phyloP scores from a whole-genome alignment of 306 rosid species.

The Cicer arietinum region DNA sequence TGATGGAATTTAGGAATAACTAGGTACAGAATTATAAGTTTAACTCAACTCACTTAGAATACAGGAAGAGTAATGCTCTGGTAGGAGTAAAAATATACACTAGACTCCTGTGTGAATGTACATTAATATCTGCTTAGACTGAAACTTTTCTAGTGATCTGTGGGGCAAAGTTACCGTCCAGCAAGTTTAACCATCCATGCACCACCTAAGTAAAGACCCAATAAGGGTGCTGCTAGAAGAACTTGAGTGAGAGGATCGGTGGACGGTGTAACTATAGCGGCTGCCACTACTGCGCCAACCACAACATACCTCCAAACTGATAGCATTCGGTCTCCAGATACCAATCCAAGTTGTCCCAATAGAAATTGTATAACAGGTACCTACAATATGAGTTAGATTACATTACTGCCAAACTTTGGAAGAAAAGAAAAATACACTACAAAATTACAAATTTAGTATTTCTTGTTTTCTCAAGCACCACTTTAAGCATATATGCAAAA shows the following conservation, averaged over 20 bases:
- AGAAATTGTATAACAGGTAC: conserved; percentile 87
- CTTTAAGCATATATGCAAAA: conserved; percentile 3
- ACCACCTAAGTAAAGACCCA: conserved; percentile 91
- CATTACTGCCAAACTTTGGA: conserved; percentile 1
- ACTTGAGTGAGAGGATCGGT: conserved; percentile 91
- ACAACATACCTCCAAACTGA: conserved; percentile 97
- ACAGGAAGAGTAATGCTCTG: conserved; percentile 36
- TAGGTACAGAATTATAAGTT: conserved; percentile 22
- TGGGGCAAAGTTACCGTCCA: conserved; percentile 57
- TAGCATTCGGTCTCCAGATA: conserved; percentile 90
- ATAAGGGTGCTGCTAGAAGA: conserved; percentile 82
- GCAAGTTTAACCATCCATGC: conserved; percentile 92
- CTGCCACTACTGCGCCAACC: conserved; percentile 92
- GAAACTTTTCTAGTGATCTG: conserved; percentile 11
- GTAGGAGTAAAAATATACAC: conserved; percentile 38
- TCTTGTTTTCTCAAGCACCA: conserved; percentile 23
- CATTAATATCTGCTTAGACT: conserved; percentile 42
- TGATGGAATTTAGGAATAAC: conserved; percentile 20
- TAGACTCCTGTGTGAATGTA: conserved; percentile 54
- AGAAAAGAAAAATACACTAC: not conserved
- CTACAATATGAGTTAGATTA: conserved; percentile 51
- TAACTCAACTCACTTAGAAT: conserved; percentile 23
- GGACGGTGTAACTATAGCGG: conserved; percentile 87
- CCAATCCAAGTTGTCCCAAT: conserved; percentile 85
- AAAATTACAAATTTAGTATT: not conserved